These are phyloP conservation scores for Alectoria sarmentosa DNA, from an alignment of 495 filamentous ascomycete genomes.

Conservation along the genomic window DNA sequence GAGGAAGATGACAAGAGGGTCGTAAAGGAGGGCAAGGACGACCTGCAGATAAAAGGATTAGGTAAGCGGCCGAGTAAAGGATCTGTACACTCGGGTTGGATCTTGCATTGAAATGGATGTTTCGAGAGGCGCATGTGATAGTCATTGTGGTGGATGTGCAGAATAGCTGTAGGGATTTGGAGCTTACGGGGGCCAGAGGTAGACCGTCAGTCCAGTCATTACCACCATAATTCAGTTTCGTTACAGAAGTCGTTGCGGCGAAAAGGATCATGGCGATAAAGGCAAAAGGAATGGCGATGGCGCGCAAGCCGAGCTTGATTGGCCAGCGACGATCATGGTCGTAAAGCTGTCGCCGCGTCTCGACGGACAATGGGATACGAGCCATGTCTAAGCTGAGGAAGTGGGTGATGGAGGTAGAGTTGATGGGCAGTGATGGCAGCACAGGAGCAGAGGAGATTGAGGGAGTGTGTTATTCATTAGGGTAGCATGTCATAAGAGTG, in stretches of 20 bases:
- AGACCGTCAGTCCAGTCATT: slow-evolving; percentile 28
- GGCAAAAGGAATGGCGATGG: slow-evolving; percentile 22
- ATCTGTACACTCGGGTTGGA: neutral
- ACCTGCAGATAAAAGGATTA: slow-evolving; percentile 16
- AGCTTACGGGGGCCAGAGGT: slow-evolving; percentile 25
- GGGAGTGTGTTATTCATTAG: neutral
- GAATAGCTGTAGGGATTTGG: neutral
- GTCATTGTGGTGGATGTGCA: neutral
- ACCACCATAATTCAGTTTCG: slow-evolving; percentile 21
- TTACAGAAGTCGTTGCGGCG: slow-evolving; percentile 18
- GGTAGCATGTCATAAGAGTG: neutral
- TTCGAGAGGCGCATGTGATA: slow-evolving; percentile 2
- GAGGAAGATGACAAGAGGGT: slow-evolving; percentile 23
- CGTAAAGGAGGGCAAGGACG: slow-evolving; percentile 26
- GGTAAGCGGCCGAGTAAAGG: neutral
- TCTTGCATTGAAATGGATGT: neutral
- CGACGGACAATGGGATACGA: slow-evolving; percentile 12
- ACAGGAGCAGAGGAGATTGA: neutral
- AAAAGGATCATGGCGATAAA: slow-evolving; percentile 27
- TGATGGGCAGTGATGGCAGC: neutral
- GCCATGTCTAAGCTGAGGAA: slow-evolving; percentile 7
- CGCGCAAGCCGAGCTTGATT: slow-evolving; percentile 23
- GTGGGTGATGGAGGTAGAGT: neutral
- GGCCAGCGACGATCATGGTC: slow-evolving; percentile 24
- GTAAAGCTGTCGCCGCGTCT: slow-evolving; percentile 17